Percentiles rank a stretch among this genome's conserved stretches.
Conservation (phyloP, 1,284 basidiomycete genomes). For the Trichosporon sp. region DNA sequence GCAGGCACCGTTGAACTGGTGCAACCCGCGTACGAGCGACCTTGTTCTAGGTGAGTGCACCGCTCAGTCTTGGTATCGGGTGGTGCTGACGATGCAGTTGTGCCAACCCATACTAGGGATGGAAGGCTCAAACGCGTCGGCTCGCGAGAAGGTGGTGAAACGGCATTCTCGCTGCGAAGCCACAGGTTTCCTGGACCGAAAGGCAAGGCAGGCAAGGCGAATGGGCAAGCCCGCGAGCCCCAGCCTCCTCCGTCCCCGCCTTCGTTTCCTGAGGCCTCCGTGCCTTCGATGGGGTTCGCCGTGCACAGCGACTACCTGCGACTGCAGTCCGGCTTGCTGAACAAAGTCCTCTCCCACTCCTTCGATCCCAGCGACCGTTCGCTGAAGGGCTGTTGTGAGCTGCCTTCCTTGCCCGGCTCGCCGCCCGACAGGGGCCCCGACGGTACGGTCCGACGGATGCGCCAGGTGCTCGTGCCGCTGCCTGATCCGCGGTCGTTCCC, state of each 20-base stretch:
- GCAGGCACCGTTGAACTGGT: conserved; percentile 40
- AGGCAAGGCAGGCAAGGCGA: background rate
- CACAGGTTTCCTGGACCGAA: background rate
- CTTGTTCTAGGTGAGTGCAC: conserved; percentile 40
- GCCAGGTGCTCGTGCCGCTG: conserved; percentile 38
- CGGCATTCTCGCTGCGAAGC: background rate
- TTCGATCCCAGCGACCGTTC: conserved; percentile 11
- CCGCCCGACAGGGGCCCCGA: background rate
- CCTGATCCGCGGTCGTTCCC: conserved; percentile 47
- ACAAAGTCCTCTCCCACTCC: conserved; percentile 31
- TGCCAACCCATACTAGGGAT: conserved; percentile 5
- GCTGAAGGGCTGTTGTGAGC: conserved; percentile 13
- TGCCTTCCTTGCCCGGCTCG: conserved; percentile 14
- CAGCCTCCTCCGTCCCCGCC: background rate
- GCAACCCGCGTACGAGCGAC: conserved; percentile 36
- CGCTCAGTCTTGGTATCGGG: too few species aligned
- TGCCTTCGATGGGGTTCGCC: conserved; percentile 37
- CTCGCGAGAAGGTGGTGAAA: background rate
- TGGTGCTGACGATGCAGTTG: background rate
- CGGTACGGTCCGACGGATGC: background rate
- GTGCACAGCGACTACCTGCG: conserved; percentile 48
- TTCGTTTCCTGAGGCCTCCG: background rate
- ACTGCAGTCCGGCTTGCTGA: conserved; percentile 44
- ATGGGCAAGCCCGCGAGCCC: background rate
- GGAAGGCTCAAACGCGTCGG: background rate